Conservation (phyloP, 2,329 filamentous ascomycete genomes). For the Escovopsis weberi region DNA sequence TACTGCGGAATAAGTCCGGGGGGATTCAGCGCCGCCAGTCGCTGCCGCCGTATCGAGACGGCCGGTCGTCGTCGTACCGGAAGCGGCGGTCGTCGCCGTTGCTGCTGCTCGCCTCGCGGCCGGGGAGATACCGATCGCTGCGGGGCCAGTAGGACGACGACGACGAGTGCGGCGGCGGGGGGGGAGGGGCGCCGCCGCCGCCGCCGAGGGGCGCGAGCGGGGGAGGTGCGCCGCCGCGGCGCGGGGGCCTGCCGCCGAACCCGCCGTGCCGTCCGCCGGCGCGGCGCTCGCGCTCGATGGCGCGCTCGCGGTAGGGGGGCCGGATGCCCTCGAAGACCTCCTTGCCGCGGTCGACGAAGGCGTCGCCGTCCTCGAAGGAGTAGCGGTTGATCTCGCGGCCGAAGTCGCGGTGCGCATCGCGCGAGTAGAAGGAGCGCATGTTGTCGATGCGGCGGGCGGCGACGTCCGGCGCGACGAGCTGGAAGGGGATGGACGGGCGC, state of each 20-base stretch:
- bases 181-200: too few relatives aligned
- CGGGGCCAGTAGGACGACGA: constrained; percentile 10
- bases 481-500: constrained; percentile 28
- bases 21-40: too few relatives aligned
- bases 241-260: constrained; percentile 14
- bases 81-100: constrained; percentile 11
- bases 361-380: constrained; percentile 53
- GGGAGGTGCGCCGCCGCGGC: constrained; percentile 11
- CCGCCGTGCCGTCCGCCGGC: constrained; percentile 14
- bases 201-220: too few relatives aligned
- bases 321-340: constrained; percentile 54
- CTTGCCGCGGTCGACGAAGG: constrained; percentile 56
- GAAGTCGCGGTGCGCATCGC: constrained; percentile 24
- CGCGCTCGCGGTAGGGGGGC: constrained; percentile 38
- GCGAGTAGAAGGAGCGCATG: constrained; percentile 33
- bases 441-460: constrained; percentile 49
- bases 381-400: constrained; percentile 49
- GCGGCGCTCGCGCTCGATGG: constrained; percentile 21
- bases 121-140: constrained; percentile 21
- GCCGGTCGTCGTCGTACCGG: constrained; percentile 10
- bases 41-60: constrained; percentile 1
- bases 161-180: too few relatives aligned
- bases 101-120: constrained; percentile 7
- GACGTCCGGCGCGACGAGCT: constrained; percentile 49
- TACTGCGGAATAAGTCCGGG: too few relatives aligned